These are phyloP conservation scores for Colletotrichum cuscutae DNA, from an alignment of 2,329 filamentous ascomycete genomes.

Conservation along the genomic window DNA sequence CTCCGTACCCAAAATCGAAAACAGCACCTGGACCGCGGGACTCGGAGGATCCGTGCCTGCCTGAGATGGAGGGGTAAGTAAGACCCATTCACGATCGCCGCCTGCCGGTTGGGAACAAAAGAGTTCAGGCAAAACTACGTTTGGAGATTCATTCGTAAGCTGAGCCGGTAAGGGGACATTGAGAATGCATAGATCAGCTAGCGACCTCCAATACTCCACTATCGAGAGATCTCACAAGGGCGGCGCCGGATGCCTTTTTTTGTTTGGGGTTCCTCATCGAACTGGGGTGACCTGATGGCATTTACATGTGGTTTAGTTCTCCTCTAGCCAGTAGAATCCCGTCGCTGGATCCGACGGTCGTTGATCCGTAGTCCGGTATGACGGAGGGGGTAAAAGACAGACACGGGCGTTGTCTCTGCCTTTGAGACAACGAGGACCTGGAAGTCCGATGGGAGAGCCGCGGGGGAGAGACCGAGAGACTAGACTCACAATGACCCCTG, in stretches of 20 bases:
- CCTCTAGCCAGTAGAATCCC: background rate
- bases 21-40: background rate
- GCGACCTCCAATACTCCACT: background rate
- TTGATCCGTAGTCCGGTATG: background rate
- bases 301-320: conserved; percentile 15
- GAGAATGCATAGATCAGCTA: background rate
- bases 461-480: conserved; percentile 3
- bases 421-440: conserved; percentile 4
- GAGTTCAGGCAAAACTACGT: background rate
- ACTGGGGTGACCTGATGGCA: background rate
- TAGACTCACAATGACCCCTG: conserved; percentile 1
- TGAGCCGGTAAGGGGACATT: conserved; percentile 6
- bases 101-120: background rate
- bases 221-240: background rate
- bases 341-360: background rate
- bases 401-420: background rate
- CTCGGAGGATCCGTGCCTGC: background rate
- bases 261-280: conserved; percentile 8
- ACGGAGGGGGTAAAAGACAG: background rate
- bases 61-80: background rate
- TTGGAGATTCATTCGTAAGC: background rate
- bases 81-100: background rate
- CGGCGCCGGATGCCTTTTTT: background rate
- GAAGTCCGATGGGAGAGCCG: background rate
- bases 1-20: background rate